Percentiles rank a stretch among this genome's conserved stretches.
Conservation (phyloP, 371 early-diverging fungal species). For the Mucor piriformis region DNA sequence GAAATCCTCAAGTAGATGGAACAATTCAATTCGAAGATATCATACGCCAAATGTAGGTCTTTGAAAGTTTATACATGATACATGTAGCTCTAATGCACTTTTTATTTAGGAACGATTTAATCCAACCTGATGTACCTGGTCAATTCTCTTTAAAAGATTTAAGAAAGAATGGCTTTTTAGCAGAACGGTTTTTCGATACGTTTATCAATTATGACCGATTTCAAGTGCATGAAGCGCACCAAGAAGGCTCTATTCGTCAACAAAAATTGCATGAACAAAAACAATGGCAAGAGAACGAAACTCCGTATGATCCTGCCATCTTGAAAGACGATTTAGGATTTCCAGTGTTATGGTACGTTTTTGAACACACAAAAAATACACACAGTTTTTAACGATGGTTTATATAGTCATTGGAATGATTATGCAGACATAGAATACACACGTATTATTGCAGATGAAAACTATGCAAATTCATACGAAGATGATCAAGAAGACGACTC, state of each 20-base stretch:
- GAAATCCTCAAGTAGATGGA: slow-evolving; percentile 20
- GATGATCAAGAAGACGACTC: slow-evolving; percentile 8
- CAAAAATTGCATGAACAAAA: slow-evolving; percentile 32
- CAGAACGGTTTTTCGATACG: slow-evolving; percentile 53
- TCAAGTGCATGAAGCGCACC: slow-evolving; percentile 47
- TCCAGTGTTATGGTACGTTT: slow-evolving; percentile 26
- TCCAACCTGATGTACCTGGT: slow-evolving; percentile 36
- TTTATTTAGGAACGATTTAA: slow-evolving; percentile 42
- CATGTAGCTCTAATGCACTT: not conserved
- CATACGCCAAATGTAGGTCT: slow-evolving; percentile 43
- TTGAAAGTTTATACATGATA: not conserved
- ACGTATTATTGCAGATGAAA: slow-evolving; percentile 33
- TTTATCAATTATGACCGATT: slow-evolving; percentile 44
- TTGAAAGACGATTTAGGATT: slow-evolving; percentile 26
- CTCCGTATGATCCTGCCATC: not conserved
- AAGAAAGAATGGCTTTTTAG: slow-evolving; percentile 43
- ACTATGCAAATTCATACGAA: slow-evolving; percentile 25
- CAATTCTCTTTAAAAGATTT: slow-evolving; percentile 44
- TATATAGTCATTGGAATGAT: slow-evolving; percentile 40
- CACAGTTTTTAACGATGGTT: not conserved
- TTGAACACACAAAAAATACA: not conserved
- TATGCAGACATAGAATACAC: slow-evolving; percentile 46
- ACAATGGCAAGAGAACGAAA: not conserved
- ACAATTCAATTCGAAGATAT: slow-evolving; percentile 44
- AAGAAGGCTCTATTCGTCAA: slow-evolving; percentile 35